Evolutionary conservation across 441 rosid species (phyloP), one percentile per base, ranked within the genome.

Genomic region (Monsonia emarginata): DNA sequence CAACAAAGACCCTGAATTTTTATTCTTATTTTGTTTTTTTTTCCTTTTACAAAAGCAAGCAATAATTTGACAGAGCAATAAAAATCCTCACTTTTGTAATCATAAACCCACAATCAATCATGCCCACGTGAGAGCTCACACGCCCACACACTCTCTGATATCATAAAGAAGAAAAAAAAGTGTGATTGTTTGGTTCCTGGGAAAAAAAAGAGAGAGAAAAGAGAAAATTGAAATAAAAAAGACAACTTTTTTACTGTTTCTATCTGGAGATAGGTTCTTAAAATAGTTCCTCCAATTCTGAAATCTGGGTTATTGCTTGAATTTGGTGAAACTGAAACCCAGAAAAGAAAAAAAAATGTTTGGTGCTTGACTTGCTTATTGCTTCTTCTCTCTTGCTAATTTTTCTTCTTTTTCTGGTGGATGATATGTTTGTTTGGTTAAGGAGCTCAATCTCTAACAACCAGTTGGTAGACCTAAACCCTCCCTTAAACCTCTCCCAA

Each of bases 401-500:
- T 58, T 64, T 52, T 60, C 59, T 66, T 72, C 31, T 30, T 70
- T 64, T 65, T 4, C 24, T 71, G 71, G 67, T 72, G 79, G 74
- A 67, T 61, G 77, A 67, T 69, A 74, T 67, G 84, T 85, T 80
- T 67, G 84, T 85, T 80, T 83, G 89, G 88, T 86, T 84, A 81
- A 81, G 74, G 81, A 80, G 86, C 73, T 82, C 81, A 76, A 85
- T 86, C 96, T 75, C 78, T 85, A 89, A 87, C 90, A 16, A 89
- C 85, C 89, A 87, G 93, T 85, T 85, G 97, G 97, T 89, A 80
- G 92, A 91, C 95, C 99, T 93, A 88, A 93, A 74, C 80, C 85
- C 74, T 80, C 76, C 59, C 85, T 70, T 82, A 82, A 85, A 86
- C 89, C 86, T n/a, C n/a, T n/a, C 75, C 72, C 22, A 54, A 31